Base-by-base conservation (phyloP, 2,329 filamentous ascomycete species). In the Penicillium sclerotiorum region DNA sequence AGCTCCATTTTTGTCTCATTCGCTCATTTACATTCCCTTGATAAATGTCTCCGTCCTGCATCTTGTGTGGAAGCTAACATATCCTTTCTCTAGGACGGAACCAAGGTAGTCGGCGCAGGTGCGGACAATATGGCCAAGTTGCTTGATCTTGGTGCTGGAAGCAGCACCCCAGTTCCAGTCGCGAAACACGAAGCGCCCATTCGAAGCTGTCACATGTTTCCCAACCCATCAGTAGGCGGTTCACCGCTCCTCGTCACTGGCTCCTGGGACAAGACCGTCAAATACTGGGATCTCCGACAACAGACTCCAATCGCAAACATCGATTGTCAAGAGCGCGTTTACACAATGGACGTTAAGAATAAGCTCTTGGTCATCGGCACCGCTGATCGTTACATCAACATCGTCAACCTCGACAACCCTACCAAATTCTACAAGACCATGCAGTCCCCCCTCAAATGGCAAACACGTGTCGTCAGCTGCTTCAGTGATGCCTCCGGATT, bases 401-500 rank as follows among this genome's bases (percentile, higher is more conserved):
- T 99, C 55, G 80, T 99, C 74, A 91, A 96, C 73, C 83, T 99
- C 47, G 86, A 88, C 67, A 87, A 95, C 53, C 94, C 94, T 4
- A 84, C 83, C 45, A 90, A 90, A 63, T 90, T 96, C 73, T 96
- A 95, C 83, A 99, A 99, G 81, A 93, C 90, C 8, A 82, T 96
- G 43, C 90, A 96, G 74, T 96, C 90, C 66, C 94, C 94, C 3
- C 81, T 99, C 37, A 99, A 99, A 77, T 99, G 92, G 90, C 94
- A 99, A 80, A 99, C 94, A 1, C 81, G 93, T 50, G 90, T 95
- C 11, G 89, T 97, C 44, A 94, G 88, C 76, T 97, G 93, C 77
- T 99, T 99, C 71, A 85, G 87, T 12, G 93, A 99, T 69, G 88
- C 90, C 6, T 86, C 85, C 1, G 94, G 94, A 5, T 99, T 95